Evolutionary conservation across 2,329 filamentous ascomycete genomes (phyloP), one percentile per base, ranked within the genome.

Genomic region (Sporothrix pallida): DNA sequence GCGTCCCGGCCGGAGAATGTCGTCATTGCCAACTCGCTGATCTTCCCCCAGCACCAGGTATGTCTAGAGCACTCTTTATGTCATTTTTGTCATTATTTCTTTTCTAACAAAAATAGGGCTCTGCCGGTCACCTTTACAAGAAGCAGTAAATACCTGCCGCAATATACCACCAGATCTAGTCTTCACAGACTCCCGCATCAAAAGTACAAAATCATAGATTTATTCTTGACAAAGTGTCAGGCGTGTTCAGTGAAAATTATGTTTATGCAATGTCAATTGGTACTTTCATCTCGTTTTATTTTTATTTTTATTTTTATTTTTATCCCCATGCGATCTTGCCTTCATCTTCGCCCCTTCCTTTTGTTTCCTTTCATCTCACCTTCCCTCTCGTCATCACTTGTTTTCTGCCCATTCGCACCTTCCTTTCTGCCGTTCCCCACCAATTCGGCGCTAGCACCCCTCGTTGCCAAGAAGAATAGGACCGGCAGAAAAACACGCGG

Each of bases 11-110:
- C 92, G 78, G 93, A 97, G 84, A 98, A 98, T 80, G 93, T 97
- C 5, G 93, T 97, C 23, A 83, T 98, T 77, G 95, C 95, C 23
- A 95, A 98, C 83, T 92, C 93, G 6, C 83, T 98, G 75, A 86
- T 98, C 71, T 97, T 92, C 83, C 95, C 95, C 5, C 96, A 91
- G 79, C 94, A 97, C 80, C 95, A 98, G 88, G 94, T 77, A 56
- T 13, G 74, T 60, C 15, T 2, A 8, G 10, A 1, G 4, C 5
- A n/a, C 2, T n/a, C 9, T 44, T 54, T 15, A 8, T 15, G 3
- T 37, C 12, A 62, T 20, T 7, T 9, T 9, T 26, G 13, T 8
- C 17, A n/a, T 20, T 65, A 6, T 20, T 8, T 37, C 42, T 65
- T 1, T 63, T n/a, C 72, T 75, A 54, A 73, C 70, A 54, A 17